phyloP scores from a whole-genome alignment of 768 basidiomycete species.

The Galerina sulciceps region DNA sequence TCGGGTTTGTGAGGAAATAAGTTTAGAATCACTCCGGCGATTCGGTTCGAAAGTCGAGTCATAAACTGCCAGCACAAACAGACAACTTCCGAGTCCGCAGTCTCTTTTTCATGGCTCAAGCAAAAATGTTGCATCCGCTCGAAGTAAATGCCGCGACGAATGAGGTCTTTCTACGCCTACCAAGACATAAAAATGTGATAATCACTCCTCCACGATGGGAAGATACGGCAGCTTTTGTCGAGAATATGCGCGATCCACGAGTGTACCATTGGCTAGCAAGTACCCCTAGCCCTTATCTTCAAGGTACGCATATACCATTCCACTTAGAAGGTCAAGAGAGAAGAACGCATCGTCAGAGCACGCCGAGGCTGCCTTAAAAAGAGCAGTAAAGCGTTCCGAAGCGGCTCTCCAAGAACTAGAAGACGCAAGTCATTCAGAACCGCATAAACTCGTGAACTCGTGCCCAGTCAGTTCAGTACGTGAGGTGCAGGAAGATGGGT shows the following conservation, averaged over 20 bases:
- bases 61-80: no score
- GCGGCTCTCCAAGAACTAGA: neutral
- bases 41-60: no score
- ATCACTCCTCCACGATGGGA: slow-evolving; percentile 57
- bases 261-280: slow-evolving; percentile 48
- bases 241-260: slow-evolving; percentile 50
- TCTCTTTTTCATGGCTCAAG: neutral
- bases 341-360: neutral
- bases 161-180: slow-evolving; percentile 53
- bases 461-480: slow-evolving; percentile 41
- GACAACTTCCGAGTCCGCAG: neutral
- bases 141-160: slow-evolving; percentile 33
- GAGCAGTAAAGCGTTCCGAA: neutral
- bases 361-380: neutral
- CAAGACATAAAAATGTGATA: slow-evolving; percentile 53
- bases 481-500: slow-evolving; percentile 58
- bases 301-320: slow-evolving; percentile 22
- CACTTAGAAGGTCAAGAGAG: neutral
- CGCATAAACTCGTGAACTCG: slow-evolving; percentile 1
- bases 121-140: slow-evolving; percentile 22
- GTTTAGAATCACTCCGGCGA: no score
- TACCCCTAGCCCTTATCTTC: slow-evolving; percentile 59
- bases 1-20: no score
- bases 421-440: neutral
- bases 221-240: slow-evolving; percentile 39